Evolutionary conservation across 2,329 filamentous ascomycete species (phyloP).

Genomic region (Parastagonospora avenae): DNA sequence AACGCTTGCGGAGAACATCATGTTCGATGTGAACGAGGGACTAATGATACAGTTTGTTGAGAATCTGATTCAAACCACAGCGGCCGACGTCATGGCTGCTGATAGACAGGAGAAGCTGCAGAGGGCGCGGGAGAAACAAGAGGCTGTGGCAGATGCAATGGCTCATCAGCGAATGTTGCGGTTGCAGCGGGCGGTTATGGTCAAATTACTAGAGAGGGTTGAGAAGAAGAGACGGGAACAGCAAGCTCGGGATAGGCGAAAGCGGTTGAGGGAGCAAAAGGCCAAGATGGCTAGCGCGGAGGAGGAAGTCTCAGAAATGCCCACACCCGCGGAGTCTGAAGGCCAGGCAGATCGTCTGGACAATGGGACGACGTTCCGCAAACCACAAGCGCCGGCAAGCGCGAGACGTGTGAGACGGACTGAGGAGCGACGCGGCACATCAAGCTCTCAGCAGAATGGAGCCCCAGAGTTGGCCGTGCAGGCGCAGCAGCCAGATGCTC

Average conservation of each 20-base stretch:
- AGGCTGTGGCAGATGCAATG: slow-evolving; percentile 23
- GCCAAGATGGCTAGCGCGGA: slow-evolving; percentile 13
- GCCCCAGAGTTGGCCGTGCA: background rate
- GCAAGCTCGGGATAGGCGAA: slow-evolving; percentile 29
- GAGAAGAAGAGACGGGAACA: slow-evolving; percentile 30
- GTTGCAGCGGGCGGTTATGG: slow-evolving; percentile 25
- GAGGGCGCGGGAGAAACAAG: slow-evolving; percentile 28
- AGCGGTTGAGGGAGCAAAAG: slow-evolving; percentile 28
- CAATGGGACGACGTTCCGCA: slow-evolving; percentile 14
- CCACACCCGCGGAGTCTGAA: slow-evolving; percentile 3
- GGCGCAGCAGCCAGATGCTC: background rate
- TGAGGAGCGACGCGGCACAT: slow-evolving; percentile 14
- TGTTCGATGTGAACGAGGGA: slow-evolving; percentile 47
- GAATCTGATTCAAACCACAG: slow-evolving; percentile 41
- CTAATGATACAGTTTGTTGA: slow-evolving; percentile 54
- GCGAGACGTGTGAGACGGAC: slow-evolving; percentile 23
- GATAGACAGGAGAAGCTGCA: slow-evolving; percentile 27
- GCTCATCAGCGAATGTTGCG: slow-evolving; percentile 18
- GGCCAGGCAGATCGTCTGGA: slow-evolving; percentile 7
- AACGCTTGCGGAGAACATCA: slow-evolving; percentile 44
- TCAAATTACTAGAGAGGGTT: slow-evolving; percentile 28
- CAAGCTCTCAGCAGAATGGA: slow-evolving; percentile 4
- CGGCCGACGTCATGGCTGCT: slow-evolving; percentile 7
- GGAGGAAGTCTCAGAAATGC: slow-evolving; percentile 3
- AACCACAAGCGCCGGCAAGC: slow-evolving; percentile 20